Percentiles rank a stretch among this genome's conserved stretches.
Conservation (phyloP, 768 basidiomycete genomes). For the Stropharia rugosoannulata region DNA sequence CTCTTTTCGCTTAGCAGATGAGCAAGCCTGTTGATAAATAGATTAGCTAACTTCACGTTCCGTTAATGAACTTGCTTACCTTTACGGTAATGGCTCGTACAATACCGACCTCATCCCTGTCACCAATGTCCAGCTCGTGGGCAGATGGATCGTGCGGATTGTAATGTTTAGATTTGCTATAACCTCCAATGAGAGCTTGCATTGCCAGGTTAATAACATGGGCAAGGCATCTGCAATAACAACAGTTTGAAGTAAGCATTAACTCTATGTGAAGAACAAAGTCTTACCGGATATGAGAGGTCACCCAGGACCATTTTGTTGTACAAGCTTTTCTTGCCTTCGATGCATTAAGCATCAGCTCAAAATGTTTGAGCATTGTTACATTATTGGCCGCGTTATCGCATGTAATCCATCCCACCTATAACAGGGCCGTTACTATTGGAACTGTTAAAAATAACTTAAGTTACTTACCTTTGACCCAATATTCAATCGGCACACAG, state of each 20-base stretch:
- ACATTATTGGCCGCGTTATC: too few relatives aligned
- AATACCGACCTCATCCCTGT: constrained; percentile 27
- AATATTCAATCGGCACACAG: constrained; percentile 23
- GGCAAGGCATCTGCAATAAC: constrained; percentile 27
- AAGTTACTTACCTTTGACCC: constrained; percentile 23
- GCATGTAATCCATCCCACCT: neutral
- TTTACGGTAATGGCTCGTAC: constrained; percentile 24
- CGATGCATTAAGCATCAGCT: too few relatives aligned
- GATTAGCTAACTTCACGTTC: neutral
- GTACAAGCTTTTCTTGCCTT: too few relatives aligned
- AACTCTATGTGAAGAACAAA: constrained; percentile 37
- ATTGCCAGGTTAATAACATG: constrained; percentile 33
- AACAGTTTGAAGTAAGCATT: constrained; percentile 29
- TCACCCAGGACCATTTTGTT: too few relatives aligned
- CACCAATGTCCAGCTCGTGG: constrained; percentile 12
- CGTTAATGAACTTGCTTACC: constrained; percentile 9
- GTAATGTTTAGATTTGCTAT: constrained; percentile 24
- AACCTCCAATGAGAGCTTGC: constrained; percentile 25
- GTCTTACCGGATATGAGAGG: constrained; percentile 25
- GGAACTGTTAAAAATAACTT: too few relatives aligned
- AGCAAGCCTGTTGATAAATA: constrained; percentile 11
- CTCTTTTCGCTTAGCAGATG: constrained; percentile 13
- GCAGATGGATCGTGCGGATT: constrained; percentile 11
- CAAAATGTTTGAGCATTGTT: too few relatives aligned
- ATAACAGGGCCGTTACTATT: neutral